Evolutionary conservation across 2,329 filamentous ascomycete species (phyloP), one percentile per base, ranked within the genome.

Genomic region (Colletotrichum musicola): DNA sequence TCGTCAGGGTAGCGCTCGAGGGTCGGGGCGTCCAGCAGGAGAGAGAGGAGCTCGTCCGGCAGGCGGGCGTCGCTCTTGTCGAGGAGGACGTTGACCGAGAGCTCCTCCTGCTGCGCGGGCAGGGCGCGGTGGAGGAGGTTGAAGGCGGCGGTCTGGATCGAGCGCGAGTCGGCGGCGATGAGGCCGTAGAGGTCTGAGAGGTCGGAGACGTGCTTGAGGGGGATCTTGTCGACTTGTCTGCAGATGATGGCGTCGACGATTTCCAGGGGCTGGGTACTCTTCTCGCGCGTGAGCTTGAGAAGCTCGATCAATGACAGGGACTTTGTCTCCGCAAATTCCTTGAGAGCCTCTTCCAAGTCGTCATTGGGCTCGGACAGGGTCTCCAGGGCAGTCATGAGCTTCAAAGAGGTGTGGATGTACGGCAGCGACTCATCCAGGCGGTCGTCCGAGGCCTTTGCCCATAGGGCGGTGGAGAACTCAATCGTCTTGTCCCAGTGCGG

Each of bases 21-120:
- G 0, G 90, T 90, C 0, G 95, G 93, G 0, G 92, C 86, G 70
- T 97, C 92, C 0, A 97, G 85, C 14, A 98, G 85, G 1, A 98
- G 84, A 0, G 94, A 97, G 0, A 98, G 79, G 0, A 98, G 84
- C 78, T 98, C 94, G 68, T 95, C 91, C 0, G 96, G 94, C 1
- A 99, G 84, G 58, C 87, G 88, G 6, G 92, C 93, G 53, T 87
- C 88, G 79, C 46, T 89, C 77, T 94, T 92, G 40, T 94, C 91
- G 1, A 95, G 78, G n/a, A 90, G 76, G 2, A 86, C 86, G 71
- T 97, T 92, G 38, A 98, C 85, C 0, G 95, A 96, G 1, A 95
- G 84, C 64, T 97, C 88, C 75, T 97, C 92, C 76, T 98, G 95
- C 1, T 86, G 83, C 3, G 85, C 86, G 0, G 94, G 94, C 7